These are phyloP conservation scores for Salix koriyanagi DNA, from an alignment of 345 rosid genomes.

Conservation along the genomic window DNA sequence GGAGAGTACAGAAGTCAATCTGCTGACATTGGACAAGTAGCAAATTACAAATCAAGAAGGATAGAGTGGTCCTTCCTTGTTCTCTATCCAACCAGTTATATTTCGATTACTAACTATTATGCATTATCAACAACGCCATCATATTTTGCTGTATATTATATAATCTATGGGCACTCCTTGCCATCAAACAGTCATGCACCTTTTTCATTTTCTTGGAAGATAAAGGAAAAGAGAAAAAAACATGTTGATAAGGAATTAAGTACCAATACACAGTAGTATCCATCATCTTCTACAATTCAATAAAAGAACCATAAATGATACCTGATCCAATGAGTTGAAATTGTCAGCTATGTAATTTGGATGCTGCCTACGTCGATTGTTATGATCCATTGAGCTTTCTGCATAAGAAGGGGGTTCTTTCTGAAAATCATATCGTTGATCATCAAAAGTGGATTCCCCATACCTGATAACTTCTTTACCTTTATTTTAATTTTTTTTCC, in stretches of 20 bases:
- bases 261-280: too few species aligned
- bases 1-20: not conserved
- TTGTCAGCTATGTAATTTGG: constrained; percentile 53
- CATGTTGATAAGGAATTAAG: not conserved
- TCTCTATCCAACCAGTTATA: not conserved
- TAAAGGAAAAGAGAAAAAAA: not conserved
- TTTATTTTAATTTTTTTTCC: not conserved
- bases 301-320: constrained; percentile 10
- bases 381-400: constrained; percentile 30
- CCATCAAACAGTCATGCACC: not conserved
- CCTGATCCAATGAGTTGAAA: constrained; percentile 76
- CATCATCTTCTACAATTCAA: not conserved
- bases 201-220: not conserved
- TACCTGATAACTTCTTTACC: constrained; percentile 13
- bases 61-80: not conserved
- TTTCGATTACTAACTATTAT: not conserved
- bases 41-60: not conserved
- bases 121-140: not conserved
- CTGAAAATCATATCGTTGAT: constrained; percentile 17
- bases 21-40: not conserved
- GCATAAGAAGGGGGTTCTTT: constrained; percentile 24
- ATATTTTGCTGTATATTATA: not conserved
- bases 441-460: constrained; percentile 36
- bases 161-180: not conserved
- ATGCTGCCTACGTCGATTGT: constrained; percentile 22